phyloP scores from a whole-genome alignment of 805 yeast species.

The Tetrapisispora iriomotensis region DNA sequence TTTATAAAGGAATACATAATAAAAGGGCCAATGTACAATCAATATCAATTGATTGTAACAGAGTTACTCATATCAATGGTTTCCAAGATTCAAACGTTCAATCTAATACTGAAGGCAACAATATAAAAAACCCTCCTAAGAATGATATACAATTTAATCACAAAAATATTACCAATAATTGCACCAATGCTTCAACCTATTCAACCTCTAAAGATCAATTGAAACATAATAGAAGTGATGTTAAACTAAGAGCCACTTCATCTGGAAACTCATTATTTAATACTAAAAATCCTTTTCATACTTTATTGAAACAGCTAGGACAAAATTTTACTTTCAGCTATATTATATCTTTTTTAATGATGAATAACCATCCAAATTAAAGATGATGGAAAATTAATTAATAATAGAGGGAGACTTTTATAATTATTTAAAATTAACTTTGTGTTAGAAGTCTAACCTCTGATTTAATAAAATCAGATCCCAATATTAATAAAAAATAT shows the following conservation, averaged over 20 bases:
- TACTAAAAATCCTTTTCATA: not conserved
- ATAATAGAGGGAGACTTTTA: too few relatives aligned
- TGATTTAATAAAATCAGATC: too few relatives aligned
- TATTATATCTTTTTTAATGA: not conserved
- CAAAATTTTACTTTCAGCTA: too few relatives aligned
- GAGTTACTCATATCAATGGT: conserved; percentile 6
- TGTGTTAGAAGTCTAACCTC: too few relatives aligned
- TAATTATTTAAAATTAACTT: too few relatives aligned
- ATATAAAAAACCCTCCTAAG: too few relatives aligned
- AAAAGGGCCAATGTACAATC: conserved; percentile 8
- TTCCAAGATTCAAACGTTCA: conserved; percentile 1
- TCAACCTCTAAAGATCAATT: not conserved
- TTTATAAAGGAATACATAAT: conserved; percentile 1
- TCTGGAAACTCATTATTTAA: not conserved
- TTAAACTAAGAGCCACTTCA: not conserved
- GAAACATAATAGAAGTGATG: not conserved
- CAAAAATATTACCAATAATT: too few relatives aligned
- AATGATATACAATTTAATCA: too few relatives aligned
- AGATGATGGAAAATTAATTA: not conserved
- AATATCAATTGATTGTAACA: conserved; percentile 13
- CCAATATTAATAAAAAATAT: too few relatives aligned
- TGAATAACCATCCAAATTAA: too few relatives aligned
- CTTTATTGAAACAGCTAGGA: not conserved
- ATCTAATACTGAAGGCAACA: too few relatives aligned
- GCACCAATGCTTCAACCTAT: too few relatives aligned